These are phyloP conservation scores for Elaphomyces granulatus DNA, from an alignment of 495 filamentous ascomycete genomes.

Conservation along the genomic window DNA sequence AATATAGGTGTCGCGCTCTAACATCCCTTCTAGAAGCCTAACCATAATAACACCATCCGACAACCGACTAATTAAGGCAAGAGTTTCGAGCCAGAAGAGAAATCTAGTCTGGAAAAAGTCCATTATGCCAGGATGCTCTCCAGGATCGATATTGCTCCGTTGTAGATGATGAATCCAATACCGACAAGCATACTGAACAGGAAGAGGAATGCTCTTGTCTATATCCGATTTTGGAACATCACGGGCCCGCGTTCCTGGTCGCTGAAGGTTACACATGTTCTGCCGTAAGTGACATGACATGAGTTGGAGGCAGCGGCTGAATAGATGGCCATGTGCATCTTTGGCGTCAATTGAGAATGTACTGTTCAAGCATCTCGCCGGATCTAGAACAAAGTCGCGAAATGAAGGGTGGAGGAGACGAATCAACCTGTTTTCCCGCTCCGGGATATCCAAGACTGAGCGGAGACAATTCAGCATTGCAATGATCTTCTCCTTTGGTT, in stretches of 20 bases:
- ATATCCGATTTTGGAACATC: constrained; percentile 24
- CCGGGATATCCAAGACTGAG: constrained; percentile 3
- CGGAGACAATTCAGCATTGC: constrained; percentile 2
- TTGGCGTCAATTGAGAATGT: constrained; percentile 15
- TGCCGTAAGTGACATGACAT: constrained; percentile 17
- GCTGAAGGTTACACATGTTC: constrained; percentile 26
- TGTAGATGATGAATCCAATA: constrained; percentile 30
- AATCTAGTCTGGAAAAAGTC: constrained; percentile 28
- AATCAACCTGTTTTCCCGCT: too few species aligned
- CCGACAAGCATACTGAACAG: constrained; percentile 26
- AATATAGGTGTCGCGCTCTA: too few species aligned
- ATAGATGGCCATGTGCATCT: constrained; percentile 2
- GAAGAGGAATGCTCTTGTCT: constrained; percentile 11
- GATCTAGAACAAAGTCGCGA: constrained; percentile 5
- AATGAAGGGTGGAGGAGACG: constrained; percentile 5
- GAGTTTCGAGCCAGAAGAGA: constrained; percentile 33
- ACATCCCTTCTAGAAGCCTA: background rate
- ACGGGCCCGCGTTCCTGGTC: constrained; percentile 9
- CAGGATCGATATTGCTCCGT: constrained; percentile 13
- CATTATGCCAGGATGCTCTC: constrained; percentile 14
- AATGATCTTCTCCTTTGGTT: too few species aligned
- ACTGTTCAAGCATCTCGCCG: background rate
- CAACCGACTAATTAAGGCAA: constrained; percentile 20
- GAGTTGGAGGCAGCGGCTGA: constrained; percentile 15
- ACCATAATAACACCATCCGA: too few species aligned